Base-by-base conservation (phyloP, 208 protist genomes). In the Trypanosoma melophagium region DNA sequence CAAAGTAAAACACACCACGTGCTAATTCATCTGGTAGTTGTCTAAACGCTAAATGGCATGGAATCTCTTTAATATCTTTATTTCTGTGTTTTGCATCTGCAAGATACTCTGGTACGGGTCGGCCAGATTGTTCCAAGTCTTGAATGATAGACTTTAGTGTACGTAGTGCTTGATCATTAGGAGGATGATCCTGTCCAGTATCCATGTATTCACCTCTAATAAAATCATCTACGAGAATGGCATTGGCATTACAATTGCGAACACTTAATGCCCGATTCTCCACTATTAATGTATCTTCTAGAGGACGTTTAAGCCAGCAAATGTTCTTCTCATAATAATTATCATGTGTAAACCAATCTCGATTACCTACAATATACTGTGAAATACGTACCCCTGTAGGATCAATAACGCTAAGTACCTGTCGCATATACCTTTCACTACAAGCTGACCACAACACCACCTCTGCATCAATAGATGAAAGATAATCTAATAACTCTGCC, bases 271-370 rank as follows among this genome's bases (percentile, higher is more conserved):
- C 64, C 7, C 90, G 78, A 65, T 96, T 96, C 61, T 96, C 90
- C 25, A 96, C 80, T 52, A 96, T 87, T 38, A 96, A 66, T n/a
- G 79, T 87, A 56, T 96, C 80, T 52, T 92, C 80, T 17, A 90
- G 28, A 17, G 81, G 75, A 14, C 90, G 90, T 73, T 92, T 93
- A 35, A 94, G 72, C 88, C 90, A 96, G 25, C 84, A 38, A 25
- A 93, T 74, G 54, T 96, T 94, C 71, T 96, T 96, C 65, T 96
- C 87, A 61, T 96, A 96, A 76, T 90, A 94, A 66, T 92, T 84
- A 69, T 96, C 87, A 35, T 69, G 21, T 21, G 85, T 81, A 69
- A 91, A 93, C 90, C 90, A 96, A 59, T 84, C 76, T 14, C 60
- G 64, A 65, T 80, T 54, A 10, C 85, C 81, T 12, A 85, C 81